A percentile compares a stretch with the other conserved stretches of the same genome.
Conservation (phyloP, 192 early-diverging fungal genomes). For the Coemansia sp. region DNA sequence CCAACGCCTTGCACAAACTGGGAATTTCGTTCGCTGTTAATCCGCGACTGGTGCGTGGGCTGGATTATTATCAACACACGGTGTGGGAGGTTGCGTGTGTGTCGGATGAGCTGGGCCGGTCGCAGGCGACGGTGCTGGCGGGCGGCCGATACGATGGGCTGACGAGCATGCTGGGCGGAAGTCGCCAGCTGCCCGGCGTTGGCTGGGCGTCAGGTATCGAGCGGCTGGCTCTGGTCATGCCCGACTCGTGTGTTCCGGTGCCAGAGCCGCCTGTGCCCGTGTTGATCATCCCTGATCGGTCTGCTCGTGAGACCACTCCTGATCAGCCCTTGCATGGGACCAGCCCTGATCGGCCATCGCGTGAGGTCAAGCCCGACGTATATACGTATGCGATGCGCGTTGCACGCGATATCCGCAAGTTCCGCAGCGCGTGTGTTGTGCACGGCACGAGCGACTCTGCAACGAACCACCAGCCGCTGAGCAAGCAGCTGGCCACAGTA, state of each 20-base stretch:
- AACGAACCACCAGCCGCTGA: neutral
- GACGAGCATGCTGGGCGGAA: constrained; percentile 57
- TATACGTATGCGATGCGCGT: constrained; percentile 35
- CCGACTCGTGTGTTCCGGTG: neutral
- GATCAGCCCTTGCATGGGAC: too few species aligned
- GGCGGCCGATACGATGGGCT: constrained; percentile 69
- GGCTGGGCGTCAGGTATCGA: constrained; percentile 72
- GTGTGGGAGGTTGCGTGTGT: constrained; percentile 62
- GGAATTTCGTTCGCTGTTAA: constrained; percentile 58
- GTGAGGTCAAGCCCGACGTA: constrained; percentile 11
- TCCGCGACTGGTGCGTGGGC: constrained; percentile 59
- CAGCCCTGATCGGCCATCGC: neutral
- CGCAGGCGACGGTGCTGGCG: constrained; percentile 67
- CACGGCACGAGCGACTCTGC: constrained; percentile 11
- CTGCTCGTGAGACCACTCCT: neutral
- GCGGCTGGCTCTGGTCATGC: constrained; percentile 55
- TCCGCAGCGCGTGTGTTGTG: constrained; percentile 18
- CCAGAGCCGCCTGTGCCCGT: constrained; percentile 21
- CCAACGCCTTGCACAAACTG: constrained; percentile 39
- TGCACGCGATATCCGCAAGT: constrained; percentile 11
- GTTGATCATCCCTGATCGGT: constrained; percentile 30
- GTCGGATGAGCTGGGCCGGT: constrained; percentile 46
- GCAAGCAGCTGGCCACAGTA: constrained; percentile 34
- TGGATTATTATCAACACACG: constrained; percentile 73
- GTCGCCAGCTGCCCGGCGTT: constrained; percentile 52